phyloP scores from a whole-genome alignment of 805 yeast species.

The Candida multigemmis region DNA sequence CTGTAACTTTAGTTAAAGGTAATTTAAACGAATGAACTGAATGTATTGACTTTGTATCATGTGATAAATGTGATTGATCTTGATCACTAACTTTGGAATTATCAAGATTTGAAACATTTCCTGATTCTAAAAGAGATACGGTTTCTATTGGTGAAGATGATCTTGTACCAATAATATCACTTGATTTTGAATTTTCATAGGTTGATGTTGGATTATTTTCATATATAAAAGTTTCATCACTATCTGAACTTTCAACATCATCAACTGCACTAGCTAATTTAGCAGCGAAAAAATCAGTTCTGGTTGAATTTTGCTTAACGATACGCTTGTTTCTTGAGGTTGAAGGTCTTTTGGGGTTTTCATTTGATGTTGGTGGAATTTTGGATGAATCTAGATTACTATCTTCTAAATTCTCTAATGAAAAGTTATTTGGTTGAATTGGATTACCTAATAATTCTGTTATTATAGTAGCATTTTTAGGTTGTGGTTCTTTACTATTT shows the following conservation, averaged over 20 bases:
- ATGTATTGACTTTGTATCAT: conserved; percentile 12
- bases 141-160: too few relatives aligned
- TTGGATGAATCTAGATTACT: neutral
- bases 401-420: neutral
- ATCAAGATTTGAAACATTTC: too few relatives aligned
- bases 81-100: too few relatives aligned
- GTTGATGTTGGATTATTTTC: conserved; percentile 35
- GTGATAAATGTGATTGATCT: too few relatives aligned
- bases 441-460: conserved; percentile 18
- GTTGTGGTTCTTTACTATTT: conserved; percentile 24
- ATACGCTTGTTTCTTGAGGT: conserved; percentile 15
- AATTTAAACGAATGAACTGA: conserved; percentile 13
- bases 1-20: conserved; percentile 5
- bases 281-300: conserved; percentile 93
- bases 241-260: conserved; percentile 78
- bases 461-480: conserved; percentile 24
- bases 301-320: conserved; percentile 49
- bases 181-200: conserved; percentile 1
- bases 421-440: conserved; percentile 1
- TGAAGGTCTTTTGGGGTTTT: conserved; percentile 5
- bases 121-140: too few relatives aligned
- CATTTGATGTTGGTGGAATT: conserved; percentile 4
- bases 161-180: too few relatives aligned
- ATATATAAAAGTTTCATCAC: conserved; percentile 95
- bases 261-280: conserved; percentile 90